Conservation (phyloP, 305 asterid species). For the Caryopteris hybrid region DNA sequence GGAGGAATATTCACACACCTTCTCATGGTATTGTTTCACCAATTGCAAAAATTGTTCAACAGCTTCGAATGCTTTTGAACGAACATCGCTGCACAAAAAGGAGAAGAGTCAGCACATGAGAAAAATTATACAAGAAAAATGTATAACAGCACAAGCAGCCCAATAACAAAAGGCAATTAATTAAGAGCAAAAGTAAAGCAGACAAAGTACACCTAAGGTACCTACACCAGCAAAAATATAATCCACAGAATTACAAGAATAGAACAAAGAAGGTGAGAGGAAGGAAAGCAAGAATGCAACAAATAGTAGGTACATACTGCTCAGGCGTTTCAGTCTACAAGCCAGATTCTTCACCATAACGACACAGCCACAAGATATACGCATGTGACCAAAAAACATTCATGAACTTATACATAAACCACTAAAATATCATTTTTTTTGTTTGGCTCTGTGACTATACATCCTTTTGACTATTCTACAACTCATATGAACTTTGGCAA, state of each 20-base stretch:
- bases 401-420: not conserved
- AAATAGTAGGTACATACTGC: not conserved
- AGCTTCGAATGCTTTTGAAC: conserved; percentile 90
- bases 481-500: not conserved
- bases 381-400: not conserved
- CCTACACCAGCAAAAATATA: not conserved
- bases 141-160: conserved; percentile 13
- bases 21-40: conserved; percentile 74
- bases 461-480: conserved; percentile 4
- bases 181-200: not conserved
- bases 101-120: conserved; percentile 14
- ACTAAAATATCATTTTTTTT: too few species aligned
- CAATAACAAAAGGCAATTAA: conserved; percentile 13
- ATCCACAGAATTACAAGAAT: conserved; percentile 8
- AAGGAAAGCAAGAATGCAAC: not conserved
- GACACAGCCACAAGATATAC: not conserved
- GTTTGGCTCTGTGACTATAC: not conserved
- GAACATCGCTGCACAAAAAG: conserved; percentile 66
- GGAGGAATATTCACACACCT: conserved; percentile 44
- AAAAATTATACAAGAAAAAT: conserved; percentile 5
- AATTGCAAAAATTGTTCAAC: conserved; percentile 93
- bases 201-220: conserved; percentile 2
- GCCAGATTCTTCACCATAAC: not conserved
- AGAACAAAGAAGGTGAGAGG: not conserved
- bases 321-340: not conserved